Evolutionary conservation across 2,329 filamentous ascomycete genomes (phyloP), one percentile per base, ranked within the genome.

Genomic region (Beauveria sp.): DNA sequence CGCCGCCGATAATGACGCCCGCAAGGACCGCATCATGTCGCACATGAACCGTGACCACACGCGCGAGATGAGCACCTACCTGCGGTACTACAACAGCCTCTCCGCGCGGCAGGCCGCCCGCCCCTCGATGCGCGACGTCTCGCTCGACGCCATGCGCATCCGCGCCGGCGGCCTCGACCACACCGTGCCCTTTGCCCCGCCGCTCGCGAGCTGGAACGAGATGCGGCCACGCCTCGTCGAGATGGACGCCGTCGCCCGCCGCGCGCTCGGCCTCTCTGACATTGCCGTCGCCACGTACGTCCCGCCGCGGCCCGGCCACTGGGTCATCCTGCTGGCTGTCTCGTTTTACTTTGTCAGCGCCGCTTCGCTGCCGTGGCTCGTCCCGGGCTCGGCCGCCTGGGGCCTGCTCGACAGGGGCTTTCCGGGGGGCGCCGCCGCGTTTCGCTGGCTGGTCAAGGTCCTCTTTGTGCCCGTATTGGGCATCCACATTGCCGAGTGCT

Each of bases 1-100:
- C 44, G 28, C 22, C 7, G 44, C 24, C 20, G 55, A 66, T n/a
- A 70, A 73, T 24, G 67, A 67, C 53, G 68, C 67, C 41, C 66
- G 69, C 62, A 73, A 70, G 52, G 65, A 67, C 44, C 73, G 75
- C 66, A 77, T 78, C 72, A 83, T 93, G 70, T 79, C 79, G 40
- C 92, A 97, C 78, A 94, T 97, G 90, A 96, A 97, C 76, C 78
- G 79, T 48, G 89, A 93, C 73, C 93, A 96, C 76, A 77, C 81
- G 56, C 81, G 84, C 67, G 90, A 91, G 62, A 84, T 96, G 55
- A 77, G 83, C 61, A 82, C 88, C 70, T 96, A 92, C 74, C 83
- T 96, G n/a, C 86, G 86, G 65, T 84, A 91, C 73, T 91, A 86
- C 77, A 79, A 77, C 70, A 73, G 78, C 18, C 77, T 90, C 50